phyloP scores from a whole-genome alignment of 805 yeast genomes.

The Candida koratica region DNA sequence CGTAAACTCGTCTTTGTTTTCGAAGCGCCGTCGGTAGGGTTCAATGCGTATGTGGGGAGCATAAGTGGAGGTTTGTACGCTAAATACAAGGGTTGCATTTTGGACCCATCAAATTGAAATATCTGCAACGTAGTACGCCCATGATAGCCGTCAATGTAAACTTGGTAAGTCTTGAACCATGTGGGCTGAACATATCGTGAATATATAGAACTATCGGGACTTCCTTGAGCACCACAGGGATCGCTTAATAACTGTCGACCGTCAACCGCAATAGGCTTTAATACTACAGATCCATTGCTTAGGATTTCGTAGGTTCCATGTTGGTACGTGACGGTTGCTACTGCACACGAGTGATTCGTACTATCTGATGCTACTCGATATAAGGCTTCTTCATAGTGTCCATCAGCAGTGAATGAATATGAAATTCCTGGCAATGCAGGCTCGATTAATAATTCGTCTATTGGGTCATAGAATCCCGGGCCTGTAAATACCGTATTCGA shows the following conservation, averaged over 20 bases:
- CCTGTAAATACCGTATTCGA: slow-evolving; percentile 95
- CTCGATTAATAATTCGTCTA: slow-evolving; percentile 88
- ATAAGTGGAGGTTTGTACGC: slow-evolving; percentile 93
- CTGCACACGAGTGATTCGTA: slow-evolving; percentile 72
- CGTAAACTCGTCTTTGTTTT: slow-evolving; percentile 31
- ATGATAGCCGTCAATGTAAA: slow-evolving; percentile 70
- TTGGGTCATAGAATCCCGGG: slow-evolving; percentile 93
- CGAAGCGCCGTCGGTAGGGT: slow-evolving; percentile 62
- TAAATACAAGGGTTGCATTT: slow-evolving; percentile 81
- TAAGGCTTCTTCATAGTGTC: slow-evolving; percentile 83
- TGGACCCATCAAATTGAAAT: slow-evolving; percentile 73
- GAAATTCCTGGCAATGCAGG: slow-evolving; percentile 95
- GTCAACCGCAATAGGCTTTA: slow-evolving; percentile 78
- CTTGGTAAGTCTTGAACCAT: slow-evolving; percentile 52
- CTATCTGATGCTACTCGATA: slow-evolving; percentile 76
- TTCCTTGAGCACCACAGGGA: slow-evolving; percentile 57
- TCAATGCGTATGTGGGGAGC: slow-evolving; percentile 89
- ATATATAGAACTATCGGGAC: slow-evolving; percentile 48
- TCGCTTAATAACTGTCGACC: slow-evolving; percentile 88
- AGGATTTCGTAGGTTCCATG: slow-evolving; percentile 75
- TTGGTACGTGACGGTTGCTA: slow-evolving; percentile 79
- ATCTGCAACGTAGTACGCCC: slow-evolving; percentile 77
- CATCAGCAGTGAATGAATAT: slow-evolving; percentile 89
- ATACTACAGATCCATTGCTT: slow-evolving; percentile 60
- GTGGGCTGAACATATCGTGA: slow-evolving; percentile 69